Conservation (phyloP, 2,329 filamentous ascomycete genomes). For the Cryphonectria parasitica region DNA sequence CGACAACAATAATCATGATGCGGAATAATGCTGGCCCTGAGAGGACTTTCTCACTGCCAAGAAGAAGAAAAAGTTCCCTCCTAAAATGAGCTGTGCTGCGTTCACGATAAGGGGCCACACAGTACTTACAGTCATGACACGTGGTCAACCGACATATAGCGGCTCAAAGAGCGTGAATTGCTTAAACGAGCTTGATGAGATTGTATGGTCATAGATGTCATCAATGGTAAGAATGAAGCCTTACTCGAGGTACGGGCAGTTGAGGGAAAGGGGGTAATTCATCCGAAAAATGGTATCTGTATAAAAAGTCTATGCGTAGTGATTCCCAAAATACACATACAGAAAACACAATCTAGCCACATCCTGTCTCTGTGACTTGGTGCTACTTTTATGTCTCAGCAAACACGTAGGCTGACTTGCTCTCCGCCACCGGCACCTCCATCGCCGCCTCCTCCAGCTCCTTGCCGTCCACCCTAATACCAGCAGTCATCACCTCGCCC, state of each 20-base stretch:
- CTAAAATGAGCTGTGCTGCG: constrained; percentile 87
- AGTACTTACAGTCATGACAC: constrained; percentile 80
- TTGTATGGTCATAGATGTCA: no score
- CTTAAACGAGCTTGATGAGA: not conserved
- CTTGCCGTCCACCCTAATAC: constrained; percentile 77
- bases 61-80: constrained; percentile 53
- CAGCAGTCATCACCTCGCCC: constrained; percentile 86
- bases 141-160: constrained; percentile 11
- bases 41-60: no score
- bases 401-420: constrained; percentile 77
- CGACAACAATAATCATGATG: no score
- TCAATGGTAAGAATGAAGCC: not conserved
- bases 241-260: not conserved
- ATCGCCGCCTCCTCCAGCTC: constrained; percentile 85
- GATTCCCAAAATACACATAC: constrained; percentile 10
- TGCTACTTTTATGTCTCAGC: constrained; percentile 62
- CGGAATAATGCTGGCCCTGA: no score
- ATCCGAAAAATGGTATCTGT: not conserved
- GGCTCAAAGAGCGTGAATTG: constrained; percentile 11
- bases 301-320: constrained; percentile 20
- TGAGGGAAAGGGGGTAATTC: not conserved
- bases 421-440: constrained; percentile 81
- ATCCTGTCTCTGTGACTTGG: not conserved
- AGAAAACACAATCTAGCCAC: not conserved
- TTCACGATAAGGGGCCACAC: constrained; percentile 70